Evolutionary conservation across 768 basidiomycete species (phyloP), one percentile per base, ranked within the genome.

Genomic region (Punctularia strigosozonata): DNA sequence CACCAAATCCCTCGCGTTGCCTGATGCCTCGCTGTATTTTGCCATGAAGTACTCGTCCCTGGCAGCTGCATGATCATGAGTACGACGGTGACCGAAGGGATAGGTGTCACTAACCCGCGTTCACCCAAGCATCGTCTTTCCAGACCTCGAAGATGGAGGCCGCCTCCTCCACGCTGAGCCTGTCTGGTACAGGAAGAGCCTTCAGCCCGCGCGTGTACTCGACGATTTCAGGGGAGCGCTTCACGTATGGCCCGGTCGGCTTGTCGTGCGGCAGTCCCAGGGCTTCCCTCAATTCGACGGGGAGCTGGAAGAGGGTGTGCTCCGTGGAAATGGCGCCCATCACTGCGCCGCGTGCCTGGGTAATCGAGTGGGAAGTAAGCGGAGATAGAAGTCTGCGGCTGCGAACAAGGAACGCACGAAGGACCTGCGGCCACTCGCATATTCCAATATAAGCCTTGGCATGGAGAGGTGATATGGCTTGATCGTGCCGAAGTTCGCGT

Each of bases 1-100:
- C 28, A 85, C 80, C 48, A 92, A 87, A 41, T 81, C 77, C 43
- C 80, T 65, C 10, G 87, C 67, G 55, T 90, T 90, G 31, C 88
- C 89, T 39, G 68, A 69, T 5, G 80, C 71, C 50, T 87, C 81
- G 1, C 74, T 71, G 46, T 83, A 89, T 55, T 85, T 87, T 7
- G 76, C 61, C 51, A 91, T 57, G 61, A 91, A 90, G 12, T 76
- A 46, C 53, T 84, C 80, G 50, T 94, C 89, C 10, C 61, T 68
- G 2, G 58, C 51, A 12, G 38, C 68, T 70, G 44, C 12, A 22
- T 22, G 7, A 20, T 30, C 36, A 31, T 39, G 13, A 28, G 13
- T 10, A 17, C 10, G 20, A 21, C 5, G 24, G 26, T 38, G 33
- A 21, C 37, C 8, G 10, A 7, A 34, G 5, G 6, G 40, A 40